Evolutionary conservation across 164 flowering plant genomes (phyloP).

Genomic region (Platanus orientalis): DNA sequence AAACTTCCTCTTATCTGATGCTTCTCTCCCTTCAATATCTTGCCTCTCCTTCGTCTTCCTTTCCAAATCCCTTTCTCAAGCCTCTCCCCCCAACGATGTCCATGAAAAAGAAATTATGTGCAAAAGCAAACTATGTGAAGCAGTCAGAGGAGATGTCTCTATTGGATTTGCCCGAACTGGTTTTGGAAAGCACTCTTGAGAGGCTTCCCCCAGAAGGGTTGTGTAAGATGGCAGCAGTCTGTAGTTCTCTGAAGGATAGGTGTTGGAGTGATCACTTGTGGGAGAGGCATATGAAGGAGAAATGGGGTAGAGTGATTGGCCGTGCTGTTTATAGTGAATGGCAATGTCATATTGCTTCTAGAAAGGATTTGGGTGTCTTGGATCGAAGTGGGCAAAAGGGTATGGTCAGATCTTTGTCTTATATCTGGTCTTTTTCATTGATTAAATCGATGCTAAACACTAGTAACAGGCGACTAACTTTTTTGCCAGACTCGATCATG

Average conservation of each 20-base stretch:
- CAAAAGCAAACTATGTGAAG: conserved; percentile 32
- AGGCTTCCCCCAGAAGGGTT: conserved; percentile 56
- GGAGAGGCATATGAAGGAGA: too few relatives aligned
- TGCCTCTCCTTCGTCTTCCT: conserved; percentile 56
- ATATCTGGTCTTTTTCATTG: conserved; percentile 28
- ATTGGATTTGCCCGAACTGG: too few relatives aligned
- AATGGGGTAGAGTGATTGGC: conserved; percentile 55
- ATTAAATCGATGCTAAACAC: conserved; percentile 20
- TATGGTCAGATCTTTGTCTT: conserved; percentile 23
- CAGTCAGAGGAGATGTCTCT: conserved; percentile 36
- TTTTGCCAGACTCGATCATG: conserved; percentile 42
- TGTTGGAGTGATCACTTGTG: too few relatives aligned
- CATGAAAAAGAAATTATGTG: conserved; percentile 17
- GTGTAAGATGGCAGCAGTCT: conserved; percentile 67
- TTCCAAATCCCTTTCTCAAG: conserved; percentile 49
- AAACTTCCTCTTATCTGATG: too few relatives aligned
- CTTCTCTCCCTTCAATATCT: too few relatives aligned
- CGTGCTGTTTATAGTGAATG: conserved; percentile 64
- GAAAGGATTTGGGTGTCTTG: conserved; percentile 14
- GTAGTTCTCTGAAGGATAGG: conserved; percentile 82
- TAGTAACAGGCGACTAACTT: conserved; percentile 13
- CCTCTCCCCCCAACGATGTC: conserved; percentile 43
- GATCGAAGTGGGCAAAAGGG: too few relatives aligned
- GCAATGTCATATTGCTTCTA: conserved; percentile 55
- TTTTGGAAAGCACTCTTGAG: too few relatives aligned